Evolutionary conservation across 2,329 filamentous ascomycete genomes (phyloP).

Genomic region (Alternaria triticimaculans): DNA sequence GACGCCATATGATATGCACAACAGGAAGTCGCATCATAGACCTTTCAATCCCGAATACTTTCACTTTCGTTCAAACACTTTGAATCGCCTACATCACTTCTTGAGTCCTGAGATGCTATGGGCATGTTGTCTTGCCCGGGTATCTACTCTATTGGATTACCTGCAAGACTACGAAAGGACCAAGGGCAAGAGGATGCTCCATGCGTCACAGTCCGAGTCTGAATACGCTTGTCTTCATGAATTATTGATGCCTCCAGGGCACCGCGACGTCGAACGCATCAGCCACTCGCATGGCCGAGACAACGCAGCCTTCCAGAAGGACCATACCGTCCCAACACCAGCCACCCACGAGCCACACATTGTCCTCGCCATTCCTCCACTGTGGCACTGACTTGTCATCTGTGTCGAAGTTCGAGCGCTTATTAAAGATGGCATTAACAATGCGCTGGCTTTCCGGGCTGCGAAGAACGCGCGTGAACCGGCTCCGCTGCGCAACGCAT

Average conservation of each 20-base stretch:
- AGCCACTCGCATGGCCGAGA: slow-evolving; percentile 65
- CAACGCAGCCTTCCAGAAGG: slow-evolving; percentile 65
- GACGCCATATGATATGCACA: background rate
- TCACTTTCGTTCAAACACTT: background rate
- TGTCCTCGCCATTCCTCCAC: slow-evolving; percentile 62
- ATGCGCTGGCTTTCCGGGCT: slow-evolving; percentile 57
- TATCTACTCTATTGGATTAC: background rate
- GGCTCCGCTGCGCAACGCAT: slow-evolving; percentile 54
- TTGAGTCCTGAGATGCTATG: background rate
- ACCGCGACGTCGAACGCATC: slow-evolving; percentile 58
- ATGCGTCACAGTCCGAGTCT: background rate
- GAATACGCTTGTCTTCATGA: background rate
- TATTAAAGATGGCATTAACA: slow-evolving; percentile 56
- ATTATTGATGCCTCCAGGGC: slow-evolving; percentile 29
- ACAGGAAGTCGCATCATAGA: background rate
- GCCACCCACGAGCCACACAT: slow-evolving; percentile 63
- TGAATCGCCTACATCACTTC: background rate
- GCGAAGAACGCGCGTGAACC: slow-evolving; percentile 62
- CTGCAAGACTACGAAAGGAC: background rate
- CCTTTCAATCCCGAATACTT: background rate
- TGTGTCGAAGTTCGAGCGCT: background rate
- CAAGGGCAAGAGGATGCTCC: background rate
- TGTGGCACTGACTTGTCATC: slow-evolving; percentile 27
- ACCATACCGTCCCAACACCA: slow-evolving; percentile 74
- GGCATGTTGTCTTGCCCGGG: background rate